These are phyloP conservation scores for Ophiosphaerella korrae DNA, from an alignment of 2,329 filamentous ascomycete genomes.

Conservation along the genomic window DNA sequence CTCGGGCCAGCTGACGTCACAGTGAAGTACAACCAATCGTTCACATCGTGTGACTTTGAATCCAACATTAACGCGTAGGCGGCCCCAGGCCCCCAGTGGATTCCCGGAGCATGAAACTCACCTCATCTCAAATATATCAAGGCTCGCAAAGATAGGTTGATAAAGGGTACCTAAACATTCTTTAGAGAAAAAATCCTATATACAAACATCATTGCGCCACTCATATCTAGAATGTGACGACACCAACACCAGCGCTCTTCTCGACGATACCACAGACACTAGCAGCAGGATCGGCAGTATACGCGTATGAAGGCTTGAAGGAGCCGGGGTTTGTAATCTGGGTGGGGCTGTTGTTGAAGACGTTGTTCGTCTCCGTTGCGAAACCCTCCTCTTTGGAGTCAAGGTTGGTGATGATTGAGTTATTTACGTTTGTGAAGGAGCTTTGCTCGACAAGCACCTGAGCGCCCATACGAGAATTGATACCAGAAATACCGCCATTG, in stretches of 20 bases:
- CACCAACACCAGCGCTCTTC: conserved; percentile 38
- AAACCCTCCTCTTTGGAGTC: conserved; percentile 61
- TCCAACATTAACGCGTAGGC: too few species aligned
- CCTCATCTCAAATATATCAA: too few species aligned
- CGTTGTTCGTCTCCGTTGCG: conserved; percentile 54
- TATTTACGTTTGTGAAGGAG: conserved; percentile 63
- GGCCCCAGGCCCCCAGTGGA: too few species aligned
- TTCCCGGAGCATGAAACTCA: too few species aligned
- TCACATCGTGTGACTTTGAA: conserved; percentile 4
- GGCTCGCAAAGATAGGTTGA: too few species aligned
- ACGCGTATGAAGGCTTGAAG: conserved; percentile 59
- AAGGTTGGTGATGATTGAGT: conserved; percentile 62
- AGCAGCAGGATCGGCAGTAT: conserved; percentile 45
- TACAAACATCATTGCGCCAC: too few species aligned
- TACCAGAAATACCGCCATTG: conserved; percentile 43
- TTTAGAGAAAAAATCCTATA: too few species aligned
- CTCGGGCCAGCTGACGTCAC: conserved; percentile 19
- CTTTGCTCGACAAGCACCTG: conserved; percentile 52
- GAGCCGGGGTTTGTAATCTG: conserved; percentile 59
- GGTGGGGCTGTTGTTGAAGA: conserved; percentile 46
- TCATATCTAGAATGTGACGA: conserved; percentile 33
- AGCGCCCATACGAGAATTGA: conserved; percentile 52
- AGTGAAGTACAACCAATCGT: conserved; percentile 3
- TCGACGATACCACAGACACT: conserved; percentile 32
- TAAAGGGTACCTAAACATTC: too few species aligned